These are phyloP conservation scores for Sedum album DNA, from an alignment of 164 flowering plant genomes.

Conservation along the genomic window DNA sequence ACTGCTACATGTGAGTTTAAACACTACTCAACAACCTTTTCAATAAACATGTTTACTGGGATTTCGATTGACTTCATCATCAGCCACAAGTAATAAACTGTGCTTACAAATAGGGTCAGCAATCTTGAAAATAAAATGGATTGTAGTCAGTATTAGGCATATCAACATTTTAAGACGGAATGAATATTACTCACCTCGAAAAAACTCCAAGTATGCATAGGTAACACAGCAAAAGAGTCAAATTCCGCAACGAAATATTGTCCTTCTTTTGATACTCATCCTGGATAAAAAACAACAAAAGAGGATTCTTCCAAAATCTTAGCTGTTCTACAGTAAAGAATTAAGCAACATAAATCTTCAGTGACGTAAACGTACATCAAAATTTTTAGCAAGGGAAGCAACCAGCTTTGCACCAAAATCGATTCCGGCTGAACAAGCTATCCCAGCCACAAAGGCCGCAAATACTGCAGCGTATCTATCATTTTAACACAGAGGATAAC, in stretches of 20 bases:
- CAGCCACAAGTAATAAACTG: not conserved
- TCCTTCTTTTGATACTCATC: slow-evolving; percentile 65
- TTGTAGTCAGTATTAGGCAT: not conserved
- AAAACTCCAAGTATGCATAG: not conserved
- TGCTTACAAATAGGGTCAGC: too few relatives aligned
- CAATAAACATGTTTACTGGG: not conserved
- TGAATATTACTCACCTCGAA: not conserved
- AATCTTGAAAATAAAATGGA: not conserved
- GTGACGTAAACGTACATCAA: slow-evolving; percentile 49
- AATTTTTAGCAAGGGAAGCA: slow-evolving; percentile 64
- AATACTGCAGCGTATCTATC: slow-evolving; percentile 86
- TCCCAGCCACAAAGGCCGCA: slow-evolving; percentile 91
- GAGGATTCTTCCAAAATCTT: not conserved
- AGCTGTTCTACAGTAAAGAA: not conserved
- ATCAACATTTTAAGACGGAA: not conserved
- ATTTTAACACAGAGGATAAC: slow-evolving; percentile 9
- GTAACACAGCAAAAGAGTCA: not conserved
- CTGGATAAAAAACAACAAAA: slow-evolving; percentile 30
- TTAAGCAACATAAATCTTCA: not conserved
- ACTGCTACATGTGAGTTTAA: not conserved
- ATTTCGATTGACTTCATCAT: not conserved
- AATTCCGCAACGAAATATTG: slow-evolving; percentile 65
- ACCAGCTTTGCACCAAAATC: slow-evolving; percentile 87
- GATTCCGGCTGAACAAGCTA: slow-evolving; percentile 71
- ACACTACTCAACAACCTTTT: not conserved